Evolutionary conservation across 495 filamentous ascomycete species (phyloP), one percentile per base, ranked within the genome.

Genomic region (Penicillium alfredii): DNA sequence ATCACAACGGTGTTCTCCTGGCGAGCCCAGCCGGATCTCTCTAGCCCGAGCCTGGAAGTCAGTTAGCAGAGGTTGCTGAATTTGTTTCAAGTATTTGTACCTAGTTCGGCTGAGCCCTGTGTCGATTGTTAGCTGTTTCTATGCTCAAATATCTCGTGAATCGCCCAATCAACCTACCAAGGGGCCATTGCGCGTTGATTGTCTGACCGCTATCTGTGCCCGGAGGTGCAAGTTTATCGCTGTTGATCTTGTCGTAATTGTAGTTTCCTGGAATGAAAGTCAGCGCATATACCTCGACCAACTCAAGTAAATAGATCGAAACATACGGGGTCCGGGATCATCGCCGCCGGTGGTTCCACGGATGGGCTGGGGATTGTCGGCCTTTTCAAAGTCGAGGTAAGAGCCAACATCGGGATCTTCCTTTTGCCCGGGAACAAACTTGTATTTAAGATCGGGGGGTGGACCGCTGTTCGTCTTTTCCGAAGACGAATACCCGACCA

Each of bases 141-240:
- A n/a, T n/a, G n/a, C n/a, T n/a, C n/a, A 26, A 8, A 19, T 9
- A 4, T 11, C 11, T 17, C 8, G 14, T 18, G 3, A 13, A 15
- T 14, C 4, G 6, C n/a, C 13, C 1, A 7, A 19, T 8, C 4
- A 37, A 35, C 53, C 45, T 49, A 38, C 79, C 82, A 52, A 88
- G 68, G 1, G 80, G 80, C 82, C 82, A 88, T 46, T 82, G 76
- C 1, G 78, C 75, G 47, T 86, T 82, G 16, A 72, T 64, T 0
- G 83, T 74, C 28, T 61, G 60, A 1, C 82, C 83, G 22, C 56
- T 37, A 51, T 86, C 83, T 0, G 80, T 82, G 2, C 69, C 73
- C 0, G 83, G 83, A 2, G 82, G 80, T 0, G 79, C 80, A 21
- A 76, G 69, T 6, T 76, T 63, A 48, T 86, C 80, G 4, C 77